These are phyloP conservation scores for Fusarium sp. DNA, from an alignment of 2,329 filamentous ascomycete genomes.

Conservation along the genomic window DNA sequence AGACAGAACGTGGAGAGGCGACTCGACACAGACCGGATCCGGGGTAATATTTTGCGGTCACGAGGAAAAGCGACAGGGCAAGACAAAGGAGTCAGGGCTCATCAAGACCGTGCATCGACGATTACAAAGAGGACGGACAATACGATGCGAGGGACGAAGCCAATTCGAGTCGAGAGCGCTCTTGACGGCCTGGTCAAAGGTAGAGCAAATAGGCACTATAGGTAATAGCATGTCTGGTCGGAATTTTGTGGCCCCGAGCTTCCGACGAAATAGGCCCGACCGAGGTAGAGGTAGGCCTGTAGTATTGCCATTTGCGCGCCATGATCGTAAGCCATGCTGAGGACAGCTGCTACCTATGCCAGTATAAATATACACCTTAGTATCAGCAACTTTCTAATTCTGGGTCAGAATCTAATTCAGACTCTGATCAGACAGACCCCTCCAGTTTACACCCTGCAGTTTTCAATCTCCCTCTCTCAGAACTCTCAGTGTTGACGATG, in stretches of 20 bases:
- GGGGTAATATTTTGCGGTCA: constrained; percentile 25
- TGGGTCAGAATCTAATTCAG: background rate
- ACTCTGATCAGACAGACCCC: too few species aligned
- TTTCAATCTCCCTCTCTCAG: constrained; percentile 1
- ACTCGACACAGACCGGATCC: constrained; percentile 32
- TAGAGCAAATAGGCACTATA: constrained; percentile 19
- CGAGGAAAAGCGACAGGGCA: constrained; percentile 21
- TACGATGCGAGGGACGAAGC: constrained; percentile 39
- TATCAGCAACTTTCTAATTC: too few species aligned
- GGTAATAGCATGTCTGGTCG: constrained; percentile 31
- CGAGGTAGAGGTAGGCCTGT: constrained; percentile 1
- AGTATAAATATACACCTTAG: background rate
- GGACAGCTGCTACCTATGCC: background rate
- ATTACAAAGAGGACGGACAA: constrained; percentile 24
- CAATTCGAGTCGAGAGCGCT: constrained; percentile 41
- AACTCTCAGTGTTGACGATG: constrained; percentile 11
- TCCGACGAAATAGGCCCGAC: constrained; percentile 36
- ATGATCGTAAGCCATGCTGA: constrained; percentile 19
- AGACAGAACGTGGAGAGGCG: constrained; percentile 13
- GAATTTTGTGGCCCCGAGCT: constrained; percentile 37
- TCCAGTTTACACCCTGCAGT: background rate
- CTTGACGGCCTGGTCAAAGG: constrained; percentile 31
- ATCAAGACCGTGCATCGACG: constrained; percentile 38
- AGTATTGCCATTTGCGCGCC: background rate
- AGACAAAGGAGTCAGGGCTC: constrained; percentile 28